Conservation (phyloP, 805 yeast genomes). For the Metschnikowia cerradonensis region DNA sequence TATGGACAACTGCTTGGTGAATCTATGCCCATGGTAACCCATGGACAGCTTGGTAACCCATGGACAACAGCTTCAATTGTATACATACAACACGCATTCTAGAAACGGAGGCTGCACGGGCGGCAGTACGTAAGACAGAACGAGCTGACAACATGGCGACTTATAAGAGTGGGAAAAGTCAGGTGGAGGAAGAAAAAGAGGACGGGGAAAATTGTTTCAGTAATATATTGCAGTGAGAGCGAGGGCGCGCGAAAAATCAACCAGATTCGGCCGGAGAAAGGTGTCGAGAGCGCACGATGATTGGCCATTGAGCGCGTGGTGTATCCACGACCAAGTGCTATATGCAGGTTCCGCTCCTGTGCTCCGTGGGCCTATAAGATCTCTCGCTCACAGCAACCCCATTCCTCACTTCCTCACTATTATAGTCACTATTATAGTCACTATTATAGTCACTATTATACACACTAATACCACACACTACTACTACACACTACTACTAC, state of each 20-base stretch:
- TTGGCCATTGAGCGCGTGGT: conserved; percentile 11
- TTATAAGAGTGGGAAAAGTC: conserved; percentile 16
- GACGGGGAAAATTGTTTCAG: conserved; percentile 12
- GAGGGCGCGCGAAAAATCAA: conserved; percentile 18
- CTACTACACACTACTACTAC: too few species aligned
- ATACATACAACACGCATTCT: conserved; percentile 29
- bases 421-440: too few species aligned
- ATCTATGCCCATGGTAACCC: too few species aligned
- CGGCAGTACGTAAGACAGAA: conserved; percentile 80
- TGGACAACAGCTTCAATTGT: background rate
- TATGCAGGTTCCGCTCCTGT: background rate
- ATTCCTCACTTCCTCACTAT: too few species aligned
- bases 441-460: too few species aligned
- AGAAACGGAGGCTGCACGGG: conserved; percentile 56
- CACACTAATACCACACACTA: too few species aligned
- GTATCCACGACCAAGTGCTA: background rate
- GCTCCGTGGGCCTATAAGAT: background rate
- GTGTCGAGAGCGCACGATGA: conserved; percentile 13
- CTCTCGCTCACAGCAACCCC: too few species aligned
- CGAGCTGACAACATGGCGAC: conserved; percentile 75
- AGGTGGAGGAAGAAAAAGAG: conserved; percentile 15
- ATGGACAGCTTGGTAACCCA: too few species aligned
- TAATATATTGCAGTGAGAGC: conserved; percentile 16
- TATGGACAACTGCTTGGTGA: too few species aligned
- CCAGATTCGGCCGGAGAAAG: conserved; percentile 20